Conservation (phyloP, 441 rosid species). For the Dalechampia spathulata region DNA sequence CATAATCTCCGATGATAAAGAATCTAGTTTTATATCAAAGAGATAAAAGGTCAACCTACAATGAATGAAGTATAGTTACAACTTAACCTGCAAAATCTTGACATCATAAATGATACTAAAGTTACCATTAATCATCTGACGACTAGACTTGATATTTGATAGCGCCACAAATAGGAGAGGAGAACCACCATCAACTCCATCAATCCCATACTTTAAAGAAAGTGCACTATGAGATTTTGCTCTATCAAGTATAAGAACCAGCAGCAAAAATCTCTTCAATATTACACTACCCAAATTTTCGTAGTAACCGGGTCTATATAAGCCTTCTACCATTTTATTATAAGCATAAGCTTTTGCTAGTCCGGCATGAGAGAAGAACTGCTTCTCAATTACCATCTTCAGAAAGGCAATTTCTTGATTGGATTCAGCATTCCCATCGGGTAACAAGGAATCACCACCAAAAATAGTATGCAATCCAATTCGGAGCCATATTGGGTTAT, state of each 20-base stretch:
- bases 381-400: constrained; percentile 75
- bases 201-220: constrained; percentile 78
- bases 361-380: constrained; percentile 62
- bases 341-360: constrained; percentile 74
- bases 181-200: constrained; percentile 93
- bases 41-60: constrained; percentile 21
- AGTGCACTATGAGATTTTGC: constrained; percentile 70
- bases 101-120: constrained; percentile 11
- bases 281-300: constrained; percentile 71
- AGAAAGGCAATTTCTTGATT: constrained; percentile 56
- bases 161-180: constrained; percentile 56
- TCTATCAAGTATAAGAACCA: constrained; percentile 74
- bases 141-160: constrained; percentile 67
- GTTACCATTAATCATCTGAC: constrained; percentile 70
- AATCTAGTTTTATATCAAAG: constrained; percentile 42
- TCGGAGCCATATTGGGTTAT: constrained; percentile 82
- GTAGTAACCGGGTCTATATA: constrained; percentile 91
- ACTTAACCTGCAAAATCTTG: constrained; percentile 3
- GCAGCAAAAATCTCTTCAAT: constrained; percentile 79
- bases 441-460: constrained; percentile 80
- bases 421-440: constrained; percentile 35
- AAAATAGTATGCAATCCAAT: constrained; percentile 64
- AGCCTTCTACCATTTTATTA: constrained; percentile 90
- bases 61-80: constrained; percentile 5
- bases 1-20: constrained; percentile 81